Percentiles rank a stretch among this genome's conserved stretches.
Evolutionary conservation across 2,329 filamentous ascomycete genomes (phyloP).

Genomic region (Fusarium citri): DNA sequence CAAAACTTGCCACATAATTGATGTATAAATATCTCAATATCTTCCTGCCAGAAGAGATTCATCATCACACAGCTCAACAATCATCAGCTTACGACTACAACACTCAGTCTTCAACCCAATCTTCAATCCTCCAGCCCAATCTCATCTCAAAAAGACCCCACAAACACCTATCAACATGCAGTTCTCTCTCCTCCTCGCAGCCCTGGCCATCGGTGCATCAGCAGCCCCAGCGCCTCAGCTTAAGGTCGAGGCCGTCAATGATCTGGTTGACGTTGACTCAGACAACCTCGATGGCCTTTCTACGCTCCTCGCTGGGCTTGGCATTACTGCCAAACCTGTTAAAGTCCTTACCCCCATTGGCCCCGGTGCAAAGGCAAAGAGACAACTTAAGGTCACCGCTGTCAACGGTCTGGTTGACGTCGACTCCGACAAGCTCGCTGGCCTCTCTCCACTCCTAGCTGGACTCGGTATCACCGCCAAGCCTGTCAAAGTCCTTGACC

Average conservation of each 20-base stretch:
- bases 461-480: too few species aligned
- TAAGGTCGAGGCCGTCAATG: background rate
- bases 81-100: background rate
- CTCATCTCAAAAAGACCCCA: background rate
- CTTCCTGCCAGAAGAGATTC: background rate
- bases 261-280: background rate
- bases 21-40: background rate
- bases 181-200: background rate
- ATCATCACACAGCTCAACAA: background rate
- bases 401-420: too few species aligned
- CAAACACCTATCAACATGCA: background rate
- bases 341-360: background rate
- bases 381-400: too few species aligned
- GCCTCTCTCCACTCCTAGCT: too few species aligned
- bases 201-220: background rate
- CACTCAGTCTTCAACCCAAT: background rate
- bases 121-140: background rate
- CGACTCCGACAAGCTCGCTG: too few species aligned
- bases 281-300: background rate
- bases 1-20: background rate
- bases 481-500: too few species aligned
- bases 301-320: background rate
- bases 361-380: too few species aligned
- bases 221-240: background rate
- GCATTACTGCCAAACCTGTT: background rate